These are phyloP conservation scores for Clarkia xantiana DNA, from an alignment of 345 rosid species.

Conservation along the genomic window DNA sequence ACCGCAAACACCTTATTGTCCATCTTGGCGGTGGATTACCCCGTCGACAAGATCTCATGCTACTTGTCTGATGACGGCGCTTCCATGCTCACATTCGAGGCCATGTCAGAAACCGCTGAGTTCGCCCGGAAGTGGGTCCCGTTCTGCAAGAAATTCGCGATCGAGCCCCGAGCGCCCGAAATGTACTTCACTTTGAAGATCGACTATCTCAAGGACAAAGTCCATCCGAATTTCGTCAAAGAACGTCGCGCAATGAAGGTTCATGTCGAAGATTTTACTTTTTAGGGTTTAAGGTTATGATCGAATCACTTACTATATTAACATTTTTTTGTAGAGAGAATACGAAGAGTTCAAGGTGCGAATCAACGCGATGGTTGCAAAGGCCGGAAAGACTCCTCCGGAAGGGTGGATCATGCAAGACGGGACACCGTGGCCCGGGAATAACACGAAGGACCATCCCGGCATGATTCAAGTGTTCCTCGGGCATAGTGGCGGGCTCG, in stretches of 20 bases:
- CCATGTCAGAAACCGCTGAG: slow-evolving; percentile 69
- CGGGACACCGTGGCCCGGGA: slow-evolving; percentile 99
- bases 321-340: slow-evolving; percentile 46
- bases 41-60: slow-evolving; percentile 87
- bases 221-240: slow-evolving; percentile 87
- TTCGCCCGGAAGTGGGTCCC: slow-evolving; percentile 87
- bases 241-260: slow-evolving; percentile 98
- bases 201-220: slow-evolving; percentile 95
- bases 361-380: slow-evolving; percentile 78
- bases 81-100: slow-evolving; percentile 88
- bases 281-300: not conserved
- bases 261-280: slow-evolving; percentile 1
- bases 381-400: slow-evolving; percentile 62
- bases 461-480: slow-evolving; percentile 95
- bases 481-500: slow-evolving; percentile 81
- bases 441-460: slow-evolving; percentile 93
- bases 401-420: slow-evolving; percentile 98
- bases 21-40: slow-evolving; percentile 89
- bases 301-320: too few relatives aligned
- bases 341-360: slow-evolving; percentile 95
- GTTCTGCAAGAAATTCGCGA: slow-evolving; percentile 55
- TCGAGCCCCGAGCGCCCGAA: slow-evolving; percentile 72
- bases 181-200: slow-evolving; percentile 61
- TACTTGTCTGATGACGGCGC: slow-evolving; percentile 94
- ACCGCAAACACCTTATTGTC: slow-evolving; percentile 83